phyloP scores from a whole-genome alignment of 257 asterid species.

The Fraxinus americana region DNA sequence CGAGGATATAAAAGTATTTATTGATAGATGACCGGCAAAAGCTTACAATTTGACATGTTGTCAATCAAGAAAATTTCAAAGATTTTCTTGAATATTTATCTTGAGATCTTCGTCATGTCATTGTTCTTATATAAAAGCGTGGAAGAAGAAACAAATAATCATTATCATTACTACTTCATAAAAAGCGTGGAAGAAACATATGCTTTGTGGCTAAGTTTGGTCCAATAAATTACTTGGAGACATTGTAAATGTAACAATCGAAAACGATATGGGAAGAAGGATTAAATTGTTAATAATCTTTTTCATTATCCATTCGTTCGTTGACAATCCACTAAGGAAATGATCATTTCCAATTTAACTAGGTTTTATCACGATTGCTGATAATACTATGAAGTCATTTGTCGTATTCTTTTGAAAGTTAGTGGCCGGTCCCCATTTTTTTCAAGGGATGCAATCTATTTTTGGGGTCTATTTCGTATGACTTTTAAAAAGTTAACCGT shows the following conservation, averaged over 20 bases:
- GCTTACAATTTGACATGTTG: not conserved
- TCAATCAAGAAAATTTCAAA: not conserved
- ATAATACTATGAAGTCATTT: too few relatives aligned
- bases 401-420: not conserved
- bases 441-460: not conserved
- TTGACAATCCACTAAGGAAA: not conserved
- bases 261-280: not conserved
- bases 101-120: not conserved
- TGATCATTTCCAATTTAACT: not conserved
- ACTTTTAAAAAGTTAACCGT: too few relatives aligned
- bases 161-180: not conserved
- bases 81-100: not conserved
- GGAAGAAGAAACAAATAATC: slow-evolving; percentile 30
- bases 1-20: not conserved
- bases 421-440: not conserved
- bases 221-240: slow-evolving; percentile 5
- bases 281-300: not conserved
- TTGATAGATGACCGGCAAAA: not conserved
- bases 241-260: not conserved
- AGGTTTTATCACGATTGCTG: too few relatives aligned
- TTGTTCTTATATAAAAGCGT: slow-evolving; percentile 16
- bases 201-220: slow-evolving; percentile 19
- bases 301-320: not conserved
- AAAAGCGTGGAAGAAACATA: slow-evolving; percentile 31
- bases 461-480: too few relatives aligned